Evolutionary conservation across 176 grass and related monocot genomes (phyloP), one percentile per base, ranked within the genome.

Genomic region (Rhynchospora tenuis): DNA sequence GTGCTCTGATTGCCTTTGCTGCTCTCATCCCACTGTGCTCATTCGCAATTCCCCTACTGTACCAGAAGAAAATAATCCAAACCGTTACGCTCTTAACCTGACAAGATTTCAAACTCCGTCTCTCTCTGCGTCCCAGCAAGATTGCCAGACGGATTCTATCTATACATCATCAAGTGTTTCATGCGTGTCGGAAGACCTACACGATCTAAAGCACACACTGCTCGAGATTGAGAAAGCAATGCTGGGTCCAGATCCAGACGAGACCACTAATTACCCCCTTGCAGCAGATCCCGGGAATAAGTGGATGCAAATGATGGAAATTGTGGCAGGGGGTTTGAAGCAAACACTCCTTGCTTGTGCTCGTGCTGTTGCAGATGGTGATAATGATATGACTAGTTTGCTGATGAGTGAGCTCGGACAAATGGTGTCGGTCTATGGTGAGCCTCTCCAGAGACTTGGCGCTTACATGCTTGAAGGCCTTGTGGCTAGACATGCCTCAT

Each of bases 391-490:
- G 0, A 80, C 88, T 2, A 86, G 91, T 52, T 66, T 87, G 89
- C 80, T 95, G 71, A 86, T 93, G 60, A 56, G 88, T 0, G 96
- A 99, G 88, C 6, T 99, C 73, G 86, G 84, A 55, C 88, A 93
- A 62, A 95, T 90, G 93, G 96, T 99, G 60, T 95, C 96, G 1
- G 96, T 99, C 10, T 95, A 91, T 28, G 96, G 96, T 27, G 89
- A 90, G 2, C 96, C 96, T 10, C 42, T 93, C 0, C 89, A 99
- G 74, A 88, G 93, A 81, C 17, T 99, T 59, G 93, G 88, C 31
- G 96, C 96, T 64, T 99, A 99, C 88, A 91, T 95, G 86, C 89
- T 95, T 20, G 96, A 99, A 92, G 96, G 96, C 19, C 93, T 99
- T 24, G 86, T 99, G 26, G 96, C 96, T 56, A 91, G 82, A 87